These are phyloP conservation scores for Dothiorella sarmentorum DNA, from an alignment of 2,329 filamentous ascomycete species.

Conservation along the genomic window DNA sequence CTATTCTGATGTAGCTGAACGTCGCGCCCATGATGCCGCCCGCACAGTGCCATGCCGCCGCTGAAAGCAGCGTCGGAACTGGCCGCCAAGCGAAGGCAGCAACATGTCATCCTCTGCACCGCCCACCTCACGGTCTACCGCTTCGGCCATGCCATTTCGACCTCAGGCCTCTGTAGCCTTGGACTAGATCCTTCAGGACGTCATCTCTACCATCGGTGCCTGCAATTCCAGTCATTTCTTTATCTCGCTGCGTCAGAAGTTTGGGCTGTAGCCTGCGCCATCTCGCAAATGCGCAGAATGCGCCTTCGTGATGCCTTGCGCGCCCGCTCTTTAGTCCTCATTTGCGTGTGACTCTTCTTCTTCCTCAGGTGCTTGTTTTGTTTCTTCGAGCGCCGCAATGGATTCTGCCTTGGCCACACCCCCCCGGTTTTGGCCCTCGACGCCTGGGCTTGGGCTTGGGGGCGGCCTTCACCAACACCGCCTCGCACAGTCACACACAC, in stretches of 20 bases:
- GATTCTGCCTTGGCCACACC: neutral
- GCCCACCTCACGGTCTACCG: conserved; percentile 3
- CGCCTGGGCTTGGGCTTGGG: neutral
- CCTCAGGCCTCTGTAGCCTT: conserved; percentile 5
- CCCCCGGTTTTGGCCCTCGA: neutral
- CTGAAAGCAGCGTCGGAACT: neutral
- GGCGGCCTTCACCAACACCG: conserved; percentile 13
- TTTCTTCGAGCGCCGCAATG: neutral
- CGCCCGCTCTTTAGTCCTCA: too few species aligned
- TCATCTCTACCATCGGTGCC: neutral
- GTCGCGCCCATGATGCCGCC: neutral
- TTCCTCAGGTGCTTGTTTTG: neutral
- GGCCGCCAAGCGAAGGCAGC: conserved; percentile 7
- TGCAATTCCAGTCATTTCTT: conserved; percentile 13
- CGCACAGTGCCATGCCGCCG: neutral
- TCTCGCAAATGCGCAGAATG: neutral
- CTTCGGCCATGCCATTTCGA: neutral
- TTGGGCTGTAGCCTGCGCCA: conserved; percentile 3
- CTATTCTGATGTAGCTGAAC: conserved; percentile 1
- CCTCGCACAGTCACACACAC: conserved; percentile 8
- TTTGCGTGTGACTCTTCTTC: neutral
- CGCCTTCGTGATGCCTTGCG: neutral
- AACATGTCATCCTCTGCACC: conserved; percentile 9
- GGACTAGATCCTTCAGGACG: conserved; percentile 10
- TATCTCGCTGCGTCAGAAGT: conserved; percentile 2